Evolutionary conservation across 257 asterid genomes (phyloP), one percentile per base, ranked within the genome.

Genomic region (Apocynum venetum): DNA sequence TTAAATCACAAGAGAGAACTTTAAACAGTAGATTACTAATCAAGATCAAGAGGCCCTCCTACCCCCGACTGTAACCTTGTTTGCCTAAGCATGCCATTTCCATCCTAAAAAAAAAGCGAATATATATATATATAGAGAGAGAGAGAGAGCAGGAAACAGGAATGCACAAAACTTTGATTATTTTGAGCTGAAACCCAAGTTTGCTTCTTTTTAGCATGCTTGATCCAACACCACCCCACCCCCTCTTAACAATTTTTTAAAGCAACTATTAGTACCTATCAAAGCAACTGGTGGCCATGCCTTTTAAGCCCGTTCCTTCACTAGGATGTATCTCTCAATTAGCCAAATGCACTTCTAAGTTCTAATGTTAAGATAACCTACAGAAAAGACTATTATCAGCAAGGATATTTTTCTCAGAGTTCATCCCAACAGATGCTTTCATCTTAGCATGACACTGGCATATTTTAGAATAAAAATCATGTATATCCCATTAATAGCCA

Each of bases 31-130:
- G 51, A 68, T 19, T 67, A 67, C 2, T 19, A 20, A 19, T 67
- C 13, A 68, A 68, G 73, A 67, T 17, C 73, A 68, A 43, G 53
- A 43, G 73, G 25, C 38, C 53, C 19, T 68, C 53, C 73, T 19
- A 19, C 52, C 17, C 36, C 72, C 6, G 15, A 10, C 31, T 17
- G 53, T 53, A 67, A 41, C 36, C 14, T 67, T 1, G 6, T 0
- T 43, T 67, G 52, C 53, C 53, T 53, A 43, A 41, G 52, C 53
- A 67, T 41, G 8, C 5, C 44, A 63, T 63, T 36, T 36, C 20
- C 49, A 43, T 46, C 31, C 31, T 25, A 25, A 25, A 25, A 25
- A n/a, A 25, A 25, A 25, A 25, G 31, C 31, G 31, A n/a, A n/a
- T n/a, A n/a, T 25, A 25, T 25, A 25, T 25, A 25, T 25, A 25